Base-by-base conservation (phyloP, 352 stramenopile species). In the Phytophthora litchii region DNA sequence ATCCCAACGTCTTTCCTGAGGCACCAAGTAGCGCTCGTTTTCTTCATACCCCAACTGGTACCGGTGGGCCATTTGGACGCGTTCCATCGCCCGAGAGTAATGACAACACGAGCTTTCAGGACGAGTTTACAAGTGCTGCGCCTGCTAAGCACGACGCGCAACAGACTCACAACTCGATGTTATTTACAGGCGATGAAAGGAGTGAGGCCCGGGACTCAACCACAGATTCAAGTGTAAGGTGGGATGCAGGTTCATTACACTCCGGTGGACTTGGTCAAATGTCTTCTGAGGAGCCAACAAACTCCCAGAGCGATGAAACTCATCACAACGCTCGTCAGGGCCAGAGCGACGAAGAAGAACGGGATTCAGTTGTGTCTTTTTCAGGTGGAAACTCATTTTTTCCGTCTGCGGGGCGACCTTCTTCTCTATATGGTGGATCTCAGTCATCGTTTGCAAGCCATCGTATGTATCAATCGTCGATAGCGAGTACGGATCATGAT, bases 391-490 rank as follows among this genome's bases (percentile, higher is more conserved):
- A 72, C 37, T 76, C 67, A 25, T 72, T 72, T 57, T 76, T 64
- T 44, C 57, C 57, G 35, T 70, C 67, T 34, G 35, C 57, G 0
- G 67, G 67, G 5, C 67, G 63, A 8, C 63, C 67, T 38, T 72
- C 67, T 46, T 76, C 67, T 5, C 25, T 72, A 27, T 72, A 72
- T 63, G 67, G 67, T 9, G 71, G 67, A 11, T 80, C 66, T 4
- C 71, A 76, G 38, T 80, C 71, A 14, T 79, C 70, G 10, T 79
- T 76, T 60, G 48, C 62, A n/a, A 70, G 62, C 29, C 67, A 72
- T 44, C 67, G 67, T 20, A 74, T 75, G 63, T 72, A 79, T 37
- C 62, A 68, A 43, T 79, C 70, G 10, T 80, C 71, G 1, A 57
- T 65, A 35, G 63, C 66, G 10, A 72, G 60, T 29, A 75, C 67